Evolutionary conservation across 495 filamentous ascomycete genomes (phyloP), one percentile per base, ranked within the genome.

Genomic region (Penicillium roqueforti): DNA sequence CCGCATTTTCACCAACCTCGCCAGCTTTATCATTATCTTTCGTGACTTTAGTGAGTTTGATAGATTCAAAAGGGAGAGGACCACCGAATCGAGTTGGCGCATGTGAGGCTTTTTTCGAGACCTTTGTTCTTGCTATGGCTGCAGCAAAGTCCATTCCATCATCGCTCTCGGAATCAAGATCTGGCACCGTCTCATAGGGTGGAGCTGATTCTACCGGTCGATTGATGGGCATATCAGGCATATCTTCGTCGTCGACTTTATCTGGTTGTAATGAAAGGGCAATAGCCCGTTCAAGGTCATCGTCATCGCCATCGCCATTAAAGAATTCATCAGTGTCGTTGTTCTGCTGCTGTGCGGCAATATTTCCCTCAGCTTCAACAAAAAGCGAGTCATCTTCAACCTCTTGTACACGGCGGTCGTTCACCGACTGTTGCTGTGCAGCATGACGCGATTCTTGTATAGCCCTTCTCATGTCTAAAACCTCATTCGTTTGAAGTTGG

Each of bases 51-150:
- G 53, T 79, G 57, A 92, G 81, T 61, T 89, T 81, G 1, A 98
- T 75, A 41, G 86, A 88, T 65, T 96, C 89, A 60, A 97, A 97
- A 1, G 92, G 92, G 14, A 97, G 71, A 2, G 92, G 89, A 0
- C 92, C 92, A 61, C 80, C 80, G 63, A 95, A 70, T 32, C 64
- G 58, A 47, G 70, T 57, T 23, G 53, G 58, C 13, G 54, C 4
- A 2, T 39, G 25, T 9, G 66, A 41, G 16, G 58, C 63, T 39
- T 68, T 67, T 29, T 71, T 58, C 6, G 65, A 52, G 41, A 68
- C 62, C 32, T 68, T 73, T 5, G 75, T 70, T 51, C 67, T 68
- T n/a, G 71, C 69, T 28, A 78, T 49, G 22, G 74, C 75, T 32
- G 72, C 64, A 22, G 69, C 44, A 56, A 78, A 76, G 47, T 78